Base-by-base conservation (phyloP, 345 rosid species). In the Bruguiera parviflora region DNA sequence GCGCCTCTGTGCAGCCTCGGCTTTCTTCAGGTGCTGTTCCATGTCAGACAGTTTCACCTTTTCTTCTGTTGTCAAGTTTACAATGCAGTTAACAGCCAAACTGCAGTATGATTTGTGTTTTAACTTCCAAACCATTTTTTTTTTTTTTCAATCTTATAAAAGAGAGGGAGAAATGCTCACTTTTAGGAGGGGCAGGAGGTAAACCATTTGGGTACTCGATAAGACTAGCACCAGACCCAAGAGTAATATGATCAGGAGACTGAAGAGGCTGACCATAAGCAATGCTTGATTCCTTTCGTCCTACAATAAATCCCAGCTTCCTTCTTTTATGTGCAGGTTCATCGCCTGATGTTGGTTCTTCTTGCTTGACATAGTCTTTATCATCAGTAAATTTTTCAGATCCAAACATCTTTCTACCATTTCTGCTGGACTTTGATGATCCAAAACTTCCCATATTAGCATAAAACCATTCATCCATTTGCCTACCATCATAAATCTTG, bases 1-100 rank as follows among this genome's bases (percentile, higher is more conserved):
- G 28, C 80, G 80, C 70, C 68, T 76, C 53, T 71, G 76, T 0
- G 80, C 73, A 15, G 75, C 75, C 70, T 65, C 79, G 1, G 75
- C 68, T 65, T 61, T 71, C 64, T 75, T 75, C 52, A 66, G 19
- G 27, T 71, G 75, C 37, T 61, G 75, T 58, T 70, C 79, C 63
- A 71, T 61, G 57, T 71, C 72, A 21, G 73, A 67, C 32, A 71
- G 69, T 29, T 67, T 71, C 25, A 21, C 65, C 66, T 71, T 76
- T 71, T 61, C 64, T 37, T 63, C 80, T 76, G 80, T 58, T 47
- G 61, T 47, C 18, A 53, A 52, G 13, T 64, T 47, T 58, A 11
- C 24, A 35, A 51, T 11, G 59, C 59, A 57, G 22, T 29, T 43
- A 59, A 53, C 29, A 68, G 51, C 13, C 22, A 16, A 60, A 3